phyloP scores from a whole-genome alignment of 345 rosid species.

The Moricandia moricandioides region DNA sequence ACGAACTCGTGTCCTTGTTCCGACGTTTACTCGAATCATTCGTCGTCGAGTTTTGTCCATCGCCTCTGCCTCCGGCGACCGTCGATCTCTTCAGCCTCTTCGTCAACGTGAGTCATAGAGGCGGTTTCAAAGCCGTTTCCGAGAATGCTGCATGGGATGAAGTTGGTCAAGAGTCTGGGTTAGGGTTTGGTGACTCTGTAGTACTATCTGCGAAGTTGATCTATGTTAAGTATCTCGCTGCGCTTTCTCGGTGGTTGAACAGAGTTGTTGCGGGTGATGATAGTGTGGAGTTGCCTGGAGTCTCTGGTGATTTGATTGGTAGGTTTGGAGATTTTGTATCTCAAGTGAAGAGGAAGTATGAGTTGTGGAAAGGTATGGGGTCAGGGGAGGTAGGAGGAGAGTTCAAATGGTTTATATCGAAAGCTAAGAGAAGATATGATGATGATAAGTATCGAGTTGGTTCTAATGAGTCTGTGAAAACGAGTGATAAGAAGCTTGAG shows the following conservation, averaged over 20 bases:
- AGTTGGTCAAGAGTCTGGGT: constrained; percentile 51
- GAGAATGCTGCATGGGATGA: constrained; percentile 41
- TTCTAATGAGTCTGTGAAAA: constrained; percentile 20
- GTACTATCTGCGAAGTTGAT: constrained; percentile 42
- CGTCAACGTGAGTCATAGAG: constrained; percentile 48
- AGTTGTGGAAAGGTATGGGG: constrained; percentile 19
- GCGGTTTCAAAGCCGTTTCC: constrained; percentile 45
- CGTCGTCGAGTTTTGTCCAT: constrained; percentile 33
- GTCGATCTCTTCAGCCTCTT: constrained; percentile 55
- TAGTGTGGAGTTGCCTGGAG: constrained; percentile 19
- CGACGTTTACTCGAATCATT: constrained; percentile 33
- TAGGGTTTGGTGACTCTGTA: constrained; percentile 30
- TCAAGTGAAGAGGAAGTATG: constrained; percentile 35
- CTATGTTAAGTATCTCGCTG: constrained; percentile 50
- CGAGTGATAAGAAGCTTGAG: constrained; percentile 4
- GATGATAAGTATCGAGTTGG: constrained; percentile 25
- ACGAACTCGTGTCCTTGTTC: constrained; percentile 34
- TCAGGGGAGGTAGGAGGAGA: constrained; percentile 18
- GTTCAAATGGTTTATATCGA: constrained; percentile 33
- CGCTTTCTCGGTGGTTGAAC: constrained; percentile 46
- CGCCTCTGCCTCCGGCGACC: constrained; percentile 51
- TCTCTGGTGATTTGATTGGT: constrained; percentile 37
- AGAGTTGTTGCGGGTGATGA: constrained; percentile 26
- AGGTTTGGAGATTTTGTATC: constrained; percentile 39
- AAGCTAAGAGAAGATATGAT: constrained; percentile 12